Conservation (phyloP, 2,329 filamentous ascomycete genomes). For the Aspergillus piperis region DNA sequence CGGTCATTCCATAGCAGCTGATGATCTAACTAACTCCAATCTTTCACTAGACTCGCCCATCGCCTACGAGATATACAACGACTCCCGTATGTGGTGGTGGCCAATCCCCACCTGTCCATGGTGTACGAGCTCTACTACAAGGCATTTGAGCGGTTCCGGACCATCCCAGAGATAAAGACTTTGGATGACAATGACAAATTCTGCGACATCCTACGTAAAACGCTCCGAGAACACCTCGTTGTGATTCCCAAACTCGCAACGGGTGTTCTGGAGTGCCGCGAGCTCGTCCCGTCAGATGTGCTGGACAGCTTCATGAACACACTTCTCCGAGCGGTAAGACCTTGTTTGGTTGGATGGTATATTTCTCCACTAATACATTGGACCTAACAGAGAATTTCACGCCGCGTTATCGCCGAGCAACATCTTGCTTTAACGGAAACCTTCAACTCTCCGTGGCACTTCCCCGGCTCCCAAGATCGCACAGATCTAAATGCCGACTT, state of each 20-base stretch:
- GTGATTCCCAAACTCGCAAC: slow-evolving; percentile 94
- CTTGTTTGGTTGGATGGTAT: background rate
- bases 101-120: slow-evolving; percentile 89
- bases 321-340: slow-evolving; percentile 78
- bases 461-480: slow-evolving; percentile 71
- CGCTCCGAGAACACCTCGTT: slow-evolving; percentile 81
- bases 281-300: slow-evolving; percentile 74
- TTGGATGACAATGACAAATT: slow-evolving; percentile 87
- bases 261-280: slow-evolving; percentile 87
- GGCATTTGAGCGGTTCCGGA: slow-evolving; percentile 90
- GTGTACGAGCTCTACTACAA: slow-evolving; percentile 97
- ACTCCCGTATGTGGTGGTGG: slow-evolving; percentile 90
- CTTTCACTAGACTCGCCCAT: slow-evolving; percentile 71
- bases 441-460: slow-evolving; percentile 87
- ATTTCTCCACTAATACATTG: slow-evolving; percentile 15
- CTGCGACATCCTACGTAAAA: slow-evolving; percentile 77
- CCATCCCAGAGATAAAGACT: slow-evolving; percentile 77
- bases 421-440: slow-evolving; percentile 94
- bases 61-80: slow-evolving; percentile 96
- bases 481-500: slow-evolving; percentile 71
- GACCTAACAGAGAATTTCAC: slow-evolving; percentile 73
- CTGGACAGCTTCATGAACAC: slow-evolving; percentile 96
- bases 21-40: slow-evolving; percentile 6
- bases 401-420: slow-evolving; percentile 95
- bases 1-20: background rate